phyloP scores from a whole-genome alignment of 2,329 filamentous ascomycete genomes.

The Colletotrichum liriopes region DNA sequence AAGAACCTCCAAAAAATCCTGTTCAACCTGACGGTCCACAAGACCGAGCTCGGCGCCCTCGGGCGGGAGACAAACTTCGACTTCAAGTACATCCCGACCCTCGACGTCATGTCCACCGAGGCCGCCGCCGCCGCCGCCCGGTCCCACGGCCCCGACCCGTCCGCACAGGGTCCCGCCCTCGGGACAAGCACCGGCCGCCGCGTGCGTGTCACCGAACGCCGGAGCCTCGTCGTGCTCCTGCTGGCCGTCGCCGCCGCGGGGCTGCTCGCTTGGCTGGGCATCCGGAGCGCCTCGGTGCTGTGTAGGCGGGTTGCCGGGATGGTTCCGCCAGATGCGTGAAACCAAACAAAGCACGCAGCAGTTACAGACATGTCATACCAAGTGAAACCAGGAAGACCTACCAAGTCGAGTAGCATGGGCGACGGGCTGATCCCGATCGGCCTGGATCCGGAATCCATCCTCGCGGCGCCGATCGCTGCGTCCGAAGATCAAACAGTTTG shows the following conservation, averaged over 20 bases:
- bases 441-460: constrained; percentile 5
- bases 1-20: constrained; percentile 49
- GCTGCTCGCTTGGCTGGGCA: constrained; percentile 47
- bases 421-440: constrained; percentile 23
- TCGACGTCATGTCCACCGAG: constrained; percentile 56
- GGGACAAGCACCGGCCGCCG: constrained; percentile 46
- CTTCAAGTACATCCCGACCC: constrained; percentile 77
- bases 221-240: constrained; percentile 60
- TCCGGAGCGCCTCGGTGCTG: constrained; percentile 41
- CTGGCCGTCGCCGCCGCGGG: constrained; percentile 53
- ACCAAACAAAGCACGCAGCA: neutral
- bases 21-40: constrained; percentile 74
- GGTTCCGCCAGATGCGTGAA: neutral
- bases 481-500: constrained; percentile 33
- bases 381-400: neutral
- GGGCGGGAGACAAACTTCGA: constrained; percentile 76
- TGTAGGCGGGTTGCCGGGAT: constrained; percentile 17
- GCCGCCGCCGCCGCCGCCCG: constrained; percentile 14
- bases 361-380: neutral
- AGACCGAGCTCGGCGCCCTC: constrained; percentile 71
- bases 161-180: constrained; percentile 48
- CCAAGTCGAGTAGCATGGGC: neutral
- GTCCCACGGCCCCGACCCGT: neutral
- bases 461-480: constrained; percentile 15
- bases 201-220: constrained; percentile 52